Evolutionary conservation across 768 basidiomycete genomes (phyloP).

Genomic region (Kwoniella dejecticola): DNA sequence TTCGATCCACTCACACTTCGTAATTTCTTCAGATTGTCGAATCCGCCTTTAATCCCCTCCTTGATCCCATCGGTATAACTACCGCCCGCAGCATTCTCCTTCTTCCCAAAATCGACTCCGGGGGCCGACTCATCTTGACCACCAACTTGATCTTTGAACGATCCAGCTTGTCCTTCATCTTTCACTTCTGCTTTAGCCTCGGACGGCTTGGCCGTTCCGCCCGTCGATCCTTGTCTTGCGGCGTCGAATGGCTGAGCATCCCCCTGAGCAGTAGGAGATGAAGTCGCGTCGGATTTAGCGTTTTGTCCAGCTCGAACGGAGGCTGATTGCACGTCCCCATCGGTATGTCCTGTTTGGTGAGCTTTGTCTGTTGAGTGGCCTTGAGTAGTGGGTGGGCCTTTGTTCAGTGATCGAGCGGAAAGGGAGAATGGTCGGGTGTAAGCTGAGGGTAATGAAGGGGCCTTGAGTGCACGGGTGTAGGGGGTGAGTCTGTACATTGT

Average conservation of each 20-base stretch:
- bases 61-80: slow-evolving; percentile 27
- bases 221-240: slow-evolving; percentile 34
- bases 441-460: slow-evolving; percentile 4
- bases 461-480: slow-evolving; percentile 2
- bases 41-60: slow-evolving; percentile 26
- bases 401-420: slow-evolving; percentile 8
- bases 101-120: slow-evolving; percentile 37
- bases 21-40: slow-evolving; percentile 33
- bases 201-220: slow-evolving; percentile 27
- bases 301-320: slow-evolving; percentile 37
- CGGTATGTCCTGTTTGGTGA: slow-evolving; percentile 30
- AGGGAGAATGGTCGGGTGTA: slow-evolving; percentile 6
- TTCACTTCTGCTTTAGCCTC: slow-evolving; percentile 23
- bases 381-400: slow-evolving; percentile 27
- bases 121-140: slow-evolving; percentile 41
- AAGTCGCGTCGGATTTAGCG: slow-evolving; percentile 18
- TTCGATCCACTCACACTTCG: slow-evolving; percentile 12
- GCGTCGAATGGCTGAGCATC: slow-evolving; percentile 44
- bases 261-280: slow-evolving; percentile 9
- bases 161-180: slow-evolving; percentile 22
- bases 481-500: not conserved
- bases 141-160: slow-evolving; percentile 50
- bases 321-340: slow-evolving; percentile 45
- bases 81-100: slow-evolving; percentile 37
- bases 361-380: slow-evolving; percentile 49